phyloP scores from a whole-genome alignment of 495 filamentous ascomycete species.

The Rhypophila decipiens region DNA sequence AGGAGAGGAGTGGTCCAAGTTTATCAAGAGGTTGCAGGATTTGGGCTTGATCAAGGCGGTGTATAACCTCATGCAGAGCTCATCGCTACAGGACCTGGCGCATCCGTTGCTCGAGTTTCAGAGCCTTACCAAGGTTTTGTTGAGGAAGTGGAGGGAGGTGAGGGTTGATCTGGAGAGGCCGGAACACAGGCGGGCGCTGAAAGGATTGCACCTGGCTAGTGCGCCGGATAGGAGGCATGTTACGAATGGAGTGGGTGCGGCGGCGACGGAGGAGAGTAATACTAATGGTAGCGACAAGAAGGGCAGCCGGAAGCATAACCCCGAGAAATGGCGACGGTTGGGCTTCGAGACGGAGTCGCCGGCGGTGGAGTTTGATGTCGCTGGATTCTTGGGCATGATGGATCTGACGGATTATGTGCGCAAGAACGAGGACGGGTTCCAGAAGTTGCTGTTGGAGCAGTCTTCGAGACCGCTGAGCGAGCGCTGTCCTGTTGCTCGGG shows the following conservation, averaged over 20 bases:
- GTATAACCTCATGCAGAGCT: slow-evolving; percentile 86
- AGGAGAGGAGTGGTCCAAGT: slow-evolving; percentile 84
- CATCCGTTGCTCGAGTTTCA: slow-evolving; percentile 94
- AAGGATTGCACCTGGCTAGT: slow-evolving; percentile 76
- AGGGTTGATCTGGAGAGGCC: slow-evolving; percentile 75
- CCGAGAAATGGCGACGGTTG: slow-evolving; percentile 88
- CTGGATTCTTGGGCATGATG: slow-evolving; percentile 95
- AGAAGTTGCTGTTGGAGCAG: slow-evolving; percentile 87
- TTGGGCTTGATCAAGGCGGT: slow-evolving; percentile 89
- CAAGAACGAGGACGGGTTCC: slow-evolving; percentile 85
- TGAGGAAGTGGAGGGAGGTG: slow-evolving; percentile 87
- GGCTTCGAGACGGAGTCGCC: slow-evolving; percentile 92
- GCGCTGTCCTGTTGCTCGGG: slow-evolving; percentile 82
- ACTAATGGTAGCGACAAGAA: slow-evolving; percentile 33
- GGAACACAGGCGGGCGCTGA: slow-evolving; percentile 83
- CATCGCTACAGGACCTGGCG: slow-evolving; percentile 86
- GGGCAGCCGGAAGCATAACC: slow-evolving; percentile 63
- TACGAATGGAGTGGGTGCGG: slow-evolving; percentile 19
- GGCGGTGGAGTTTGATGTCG: slow-evolving; percentile 72
- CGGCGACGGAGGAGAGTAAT: slow-evolving; percentile 18
- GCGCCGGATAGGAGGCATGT: slow-evolving; percentile 52
- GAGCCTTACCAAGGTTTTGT: slow-evolving; percentile 78
- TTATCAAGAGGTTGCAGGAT: slow-evolving; percentile 89
- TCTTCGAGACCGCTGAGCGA: slow-evolving; percentile 62
- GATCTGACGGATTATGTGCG: slow-evolving; percentile 89